Evolutionary conservation across 1,139 yeast genomes (phyloP).

Genomic region (Debaryomyces sp.): DNA sequence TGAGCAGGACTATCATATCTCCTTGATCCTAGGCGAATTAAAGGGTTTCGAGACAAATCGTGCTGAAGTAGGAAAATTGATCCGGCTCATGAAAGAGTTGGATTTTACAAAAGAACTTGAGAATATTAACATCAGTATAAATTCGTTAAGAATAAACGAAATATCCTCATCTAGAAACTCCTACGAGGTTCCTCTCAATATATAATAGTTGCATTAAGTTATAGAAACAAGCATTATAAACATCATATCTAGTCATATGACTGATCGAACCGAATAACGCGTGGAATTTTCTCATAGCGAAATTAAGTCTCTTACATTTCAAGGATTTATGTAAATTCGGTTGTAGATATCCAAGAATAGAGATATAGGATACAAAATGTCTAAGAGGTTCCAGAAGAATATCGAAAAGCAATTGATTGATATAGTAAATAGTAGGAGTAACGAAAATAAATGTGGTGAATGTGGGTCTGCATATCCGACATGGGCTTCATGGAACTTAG

Average conservation of each 20-base stretch:
- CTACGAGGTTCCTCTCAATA: constrained; percentile 5
- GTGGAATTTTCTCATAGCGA: neutral
- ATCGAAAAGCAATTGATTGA: constrained; percentile 48
- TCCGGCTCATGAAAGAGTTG: constrained; percentile 1
- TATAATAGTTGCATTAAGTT: neutral
- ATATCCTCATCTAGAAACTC: constrained; percentile 2
- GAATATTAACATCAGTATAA: constrained; percentile 8
- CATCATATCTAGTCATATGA: constrained; percentile 2
- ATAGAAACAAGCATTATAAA: neutral
- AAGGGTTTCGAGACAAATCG: constrained; percentile 6
- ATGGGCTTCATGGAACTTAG: constrained; percentile 54
- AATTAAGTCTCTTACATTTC: neutral
- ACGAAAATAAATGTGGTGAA: constrained; percentile 72
- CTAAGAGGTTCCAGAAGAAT: constrained; percentile 38
- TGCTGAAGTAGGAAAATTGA: constrained; percentile 2
- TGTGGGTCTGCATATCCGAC: constrained; percentile 68
- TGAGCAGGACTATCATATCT: constrained; percentile 10
- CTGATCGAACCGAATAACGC: constrained; percentile 1
- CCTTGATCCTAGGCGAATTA: constrained; percentile 12
- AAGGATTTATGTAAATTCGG: neutral
- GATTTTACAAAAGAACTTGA: constrained; percentile 8
- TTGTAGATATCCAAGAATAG: neutral
- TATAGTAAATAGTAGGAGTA: constrained; percentile 39
- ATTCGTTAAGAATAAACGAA: constrained; percentile 5
- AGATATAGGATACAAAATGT: constrained; percentile 19